phyloP scores from a whole-genome alignment of 257 asterid genomes.

The Jasminum sambac region DNA sequence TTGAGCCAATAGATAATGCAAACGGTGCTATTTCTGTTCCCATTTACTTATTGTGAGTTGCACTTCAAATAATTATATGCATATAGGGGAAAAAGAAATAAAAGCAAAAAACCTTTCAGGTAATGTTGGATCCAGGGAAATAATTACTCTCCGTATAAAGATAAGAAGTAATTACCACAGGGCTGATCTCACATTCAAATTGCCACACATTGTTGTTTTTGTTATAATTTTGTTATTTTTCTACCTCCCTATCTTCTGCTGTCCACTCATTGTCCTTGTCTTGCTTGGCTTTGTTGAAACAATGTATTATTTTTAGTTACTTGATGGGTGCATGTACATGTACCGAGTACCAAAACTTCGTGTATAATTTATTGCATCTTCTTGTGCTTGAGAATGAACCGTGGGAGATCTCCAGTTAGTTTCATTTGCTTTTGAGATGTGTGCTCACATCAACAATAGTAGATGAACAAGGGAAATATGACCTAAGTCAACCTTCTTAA shows the following conservation, averaged over 20 bases:
- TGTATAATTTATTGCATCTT: not conserved
- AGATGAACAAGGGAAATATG: not conserved
- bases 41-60: not conserved
- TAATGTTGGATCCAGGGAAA: too few relatives aligned
- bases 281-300: not conserved
- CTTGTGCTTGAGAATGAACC: not conserved
- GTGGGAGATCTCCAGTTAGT: not conserved
- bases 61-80: not conserved
- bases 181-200: not conserved
- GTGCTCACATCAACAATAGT: not conserved
- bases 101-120: not conserved
- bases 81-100: not conserved
- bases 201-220: not conserved
- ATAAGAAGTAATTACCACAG: too few relatives aligned
- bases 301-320: not conserved
- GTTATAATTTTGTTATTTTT: not conserved
- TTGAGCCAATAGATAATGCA: slow-evolving; percentile 90
- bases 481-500: not conserved
- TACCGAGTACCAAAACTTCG: not conserved
- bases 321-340: not conserved
- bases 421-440: not conserved
- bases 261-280: not conserved
- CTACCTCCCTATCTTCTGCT: not conserved
- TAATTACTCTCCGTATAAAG: too few relatives aligned
- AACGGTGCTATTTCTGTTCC: slow-evolving; percentile 44